phyloP scores from a whole-genome alignment of 176 grass and related monocot genomes.

The Hordeum marinum region DNA sequence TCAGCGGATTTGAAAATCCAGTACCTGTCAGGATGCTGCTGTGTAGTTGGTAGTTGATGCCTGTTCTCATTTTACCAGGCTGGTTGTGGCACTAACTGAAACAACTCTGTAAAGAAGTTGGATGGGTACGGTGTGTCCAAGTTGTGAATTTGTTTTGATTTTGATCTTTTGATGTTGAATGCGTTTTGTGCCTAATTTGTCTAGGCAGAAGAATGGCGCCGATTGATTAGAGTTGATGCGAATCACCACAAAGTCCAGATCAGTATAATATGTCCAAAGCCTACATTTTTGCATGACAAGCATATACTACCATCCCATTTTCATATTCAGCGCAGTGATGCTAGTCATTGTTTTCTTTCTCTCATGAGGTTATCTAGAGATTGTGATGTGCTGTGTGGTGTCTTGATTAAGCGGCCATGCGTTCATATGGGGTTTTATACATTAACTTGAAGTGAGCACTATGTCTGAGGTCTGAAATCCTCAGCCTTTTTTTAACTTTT shows the following conservation, averaged over 20 bases:
- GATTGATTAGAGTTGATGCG: not conserved
- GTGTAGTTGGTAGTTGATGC: not conserved
- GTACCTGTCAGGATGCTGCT: not conserved
- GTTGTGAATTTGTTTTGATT: not conserved
- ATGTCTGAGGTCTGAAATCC: not conserved
- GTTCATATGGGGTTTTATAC: not conserved
- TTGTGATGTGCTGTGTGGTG: not conserved
- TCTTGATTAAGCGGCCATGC: conserved; percentile 1
- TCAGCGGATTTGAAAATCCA: not conserved
- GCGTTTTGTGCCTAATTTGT: not conserved
- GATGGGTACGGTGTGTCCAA: not conserved
- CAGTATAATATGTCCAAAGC: not conserved
- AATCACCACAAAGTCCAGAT: not conserved
- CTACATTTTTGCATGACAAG: not conserved
- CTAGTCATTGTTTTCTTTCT: conserved; percentile 9
- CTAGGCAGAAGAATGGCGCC: not conserved
- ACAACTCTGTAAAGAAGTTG: not conserved
- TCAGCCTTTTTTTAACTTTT: not conserved
- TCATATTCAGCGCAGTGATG: conserved; percentile 20
- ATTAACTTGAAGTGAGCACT: not conserved
- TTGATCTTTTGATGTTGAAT: not conserved
- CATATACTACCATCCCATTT: not conserved
- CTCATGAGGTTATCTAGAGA: not conserved
- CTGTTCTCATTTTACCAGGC: not conserved
- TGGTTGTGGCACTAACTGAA: not conserved